Evolutionary conservation across 2,329 filamentous ascomycete species (phyloP).

Genomic region (Monascus ruber): DNA sequence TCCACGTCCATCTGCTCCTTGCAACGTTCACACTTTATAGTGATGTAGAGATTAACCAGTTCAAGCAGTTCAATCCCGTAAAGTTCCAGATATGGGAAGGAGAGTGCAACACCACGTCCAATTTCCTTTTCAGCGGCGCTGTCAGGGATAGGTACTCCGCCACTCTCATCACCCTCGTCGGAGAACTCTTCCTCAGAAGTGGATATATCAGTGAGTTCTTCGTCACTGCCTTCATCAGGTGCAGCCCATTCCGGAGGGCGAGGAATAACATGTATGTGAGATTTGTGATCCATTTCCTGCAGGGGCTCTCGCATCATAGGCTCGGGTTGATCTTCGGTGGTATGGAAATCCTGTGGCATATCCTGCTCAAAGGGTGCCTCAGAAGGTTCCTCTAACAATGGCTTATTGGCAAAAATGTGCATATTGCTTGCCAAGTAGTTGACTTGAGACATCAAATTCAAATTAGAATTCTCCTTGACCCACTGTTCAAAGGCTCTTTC

Average conservation of each 20-base stretch:
- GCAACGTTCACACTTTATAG: slow-evolving; percentile 68
- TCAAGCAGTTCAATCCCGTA: slow-evolving; percentile 67
- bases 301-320: slow-evolving; percentile 4
- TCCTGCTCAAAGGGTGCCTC: slow-evolving; percentile 2
- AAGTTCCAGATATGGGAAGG: slow-evolving; percentile 66
- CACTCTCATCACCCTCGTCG: slow-evolving; percentile 33
- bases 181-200: slow-evolving; percentile 33
- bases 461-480: slow-evolving; percentile 44
- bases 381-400: slow-evolving; percentile 17
- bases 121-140: slow-evolving; percentile 28
- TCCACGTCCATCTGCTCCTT: slow-evolving; percentile 61
- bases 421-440: slow-evolving; percentile 66
- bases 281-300: slow-evolving; percentile 36
- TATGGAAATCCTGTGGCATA: slow-evolving; percentile 4
- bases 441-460: slow-evolving; percentile 60
- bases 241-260: slow-evolving; percentile 65
- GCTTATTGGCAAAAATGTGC: slow-evolving; percentile 52
- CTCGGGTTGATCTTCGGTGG: slow-evolving; percentile 6
- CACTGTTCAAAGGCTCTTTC: slow-evolving; percentile 55
- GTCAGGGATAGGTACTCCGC: slow-evolving; percentile 24
- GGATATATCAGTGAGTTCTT: slow-evolving; percentile 32
- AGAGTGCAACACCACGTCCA: slow-evolving; percentile 64
- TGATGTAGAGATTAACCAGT: slow-evolving; percentile 54
- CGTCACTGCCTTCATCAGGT: slow-evolving; percentile 20
- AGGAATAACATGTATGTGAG: slow-evolving; percentile 60